These are phyloP conservation scores for Trichomonas tenax DNA, from an alignment of 208 protist genomes.

Conservation along the genomic window DNA sequence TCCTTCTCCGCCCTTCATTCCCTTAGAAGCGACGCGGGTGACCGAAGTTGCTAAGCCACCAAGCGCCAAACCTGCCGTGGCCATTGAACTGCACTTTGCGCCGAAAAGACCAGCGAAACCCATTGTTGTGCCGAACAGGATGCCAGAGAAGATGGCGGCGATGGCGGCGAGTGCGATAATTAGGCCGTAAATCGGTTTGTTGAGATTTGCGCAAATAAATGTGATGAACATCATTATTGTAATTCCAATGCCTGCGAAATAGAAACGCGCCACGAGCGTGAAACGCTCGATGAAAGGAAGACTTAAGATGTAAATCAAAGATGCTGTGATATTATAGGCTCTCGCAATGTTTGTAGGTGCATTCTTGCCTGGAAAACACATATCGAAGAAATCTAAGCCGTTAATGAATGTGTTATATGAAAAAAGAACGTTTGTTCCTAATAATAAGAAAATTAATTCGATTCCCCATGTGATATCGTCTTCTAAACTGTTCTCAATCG, in stretches of 20 bases:
- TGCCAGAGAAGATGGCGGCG: neutral
- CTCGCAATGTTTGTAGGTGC: neutral
- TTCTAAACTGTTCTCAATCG: neutral
- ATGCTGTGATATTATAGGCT: neutral
- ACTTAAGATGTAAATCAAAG: neutral
- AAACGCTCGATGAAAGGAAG: neutral
- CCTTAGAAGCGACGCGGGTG: neutral
- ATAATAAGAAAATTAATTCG: neutral
- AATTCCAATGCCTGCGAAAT: neutral
- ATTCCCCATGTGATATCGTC: neutral
- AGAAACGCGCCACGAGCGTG: neutral
- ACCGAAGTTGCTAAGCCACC: neutral
- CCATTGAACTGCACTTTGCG: neutral
- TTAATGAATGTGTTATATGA: slow-evolving; percentile 3
- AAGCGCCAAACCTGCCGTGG: neutral
- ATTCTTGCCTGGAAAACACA: neutral
- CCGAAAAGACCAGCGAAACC: neutral
- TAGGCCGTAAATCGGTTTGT: neutral
- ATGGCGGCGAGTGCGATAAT: neutral
- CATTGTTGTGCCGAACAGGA: neutral
- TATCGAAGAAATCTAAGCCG: neutral
- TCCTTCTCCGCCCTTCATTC: neutral
- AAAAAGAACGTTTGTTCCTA: neutral
- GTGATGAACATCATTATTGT: neutral
- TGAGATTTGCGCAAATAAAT: neutral